A percentile compares a stretch with the other conserved stretches of the same genome.
phyloP scores from a whole-genome alignment of 352 stramenopile genomes.

The Phytopythium helicoides region DNA sequence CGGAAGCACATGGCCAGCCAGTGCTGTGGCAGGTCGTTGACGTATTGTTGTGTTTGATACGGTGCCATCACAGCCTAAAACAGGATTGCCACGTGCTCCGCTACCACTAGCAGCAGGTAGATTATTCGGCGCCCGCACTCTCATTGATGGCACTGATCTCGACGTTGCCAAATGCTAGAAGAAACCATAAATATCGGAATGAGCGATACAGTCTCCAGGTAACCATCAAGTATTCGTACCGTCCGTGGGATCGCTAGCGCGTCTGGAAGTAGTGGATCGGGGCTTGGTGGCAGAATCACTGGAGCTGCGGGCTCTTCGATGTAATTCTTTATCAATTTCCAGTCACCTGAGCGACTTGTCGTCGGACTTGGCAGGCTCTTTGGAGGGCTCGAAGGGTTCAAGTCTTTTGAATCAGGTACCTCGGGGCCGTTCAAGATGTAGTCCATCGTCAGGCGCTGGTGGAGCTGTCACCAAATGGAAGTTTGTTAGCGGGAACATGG shows the following conservation, averaged over 20 bases:
- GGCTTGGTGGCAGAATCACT: conserved; percentile 23
- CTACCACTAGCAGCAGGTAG: too few relatives aligned
- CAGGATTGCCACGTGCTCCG: too few relatives aligned
- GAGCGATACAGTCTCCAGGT: too few relatives aligned
- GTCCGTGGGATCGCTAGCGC: conserved; percentile 40
- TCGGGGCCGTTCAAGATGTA: conserved; percentile 34
- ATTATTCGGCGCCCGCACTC: conserved; percentile 22
- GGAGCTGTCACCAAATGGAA: conserved; percentile 27
- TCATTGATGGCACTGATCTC: conserved; percentile 36
- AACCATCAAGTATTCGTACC: conserved; percentile 15
- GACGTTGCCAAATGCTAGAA: conserved; percentile 33
- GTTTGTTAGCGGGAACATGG: background rate
- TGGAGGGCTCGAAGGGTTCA: background rate
- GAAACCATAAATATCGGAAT: too few relatives aligned
- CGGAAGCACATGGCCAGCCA: background rate
- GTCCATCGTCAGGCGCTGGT: conserved; percentile 54
- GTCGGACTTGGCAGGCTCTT: background rate
- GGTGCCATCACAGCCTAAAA: too few relatives aligned
- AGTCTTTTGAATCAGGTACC: background rate
- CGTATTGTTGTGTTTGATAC: background rate
- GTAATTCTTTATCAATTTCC: conserved; percentile 16
- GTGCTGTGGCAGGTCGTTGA: conserved; percentile 4
- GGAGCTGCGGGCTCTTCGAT: conserved; percentile 40
- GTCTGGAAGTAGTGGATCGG: conserved; percentile 1
- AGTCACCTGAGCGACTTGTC: conserved; percentile 8